Conservation (phyloP, 1,284 basidiomycete genomes). For the Trichosporon sp. region DNA sequence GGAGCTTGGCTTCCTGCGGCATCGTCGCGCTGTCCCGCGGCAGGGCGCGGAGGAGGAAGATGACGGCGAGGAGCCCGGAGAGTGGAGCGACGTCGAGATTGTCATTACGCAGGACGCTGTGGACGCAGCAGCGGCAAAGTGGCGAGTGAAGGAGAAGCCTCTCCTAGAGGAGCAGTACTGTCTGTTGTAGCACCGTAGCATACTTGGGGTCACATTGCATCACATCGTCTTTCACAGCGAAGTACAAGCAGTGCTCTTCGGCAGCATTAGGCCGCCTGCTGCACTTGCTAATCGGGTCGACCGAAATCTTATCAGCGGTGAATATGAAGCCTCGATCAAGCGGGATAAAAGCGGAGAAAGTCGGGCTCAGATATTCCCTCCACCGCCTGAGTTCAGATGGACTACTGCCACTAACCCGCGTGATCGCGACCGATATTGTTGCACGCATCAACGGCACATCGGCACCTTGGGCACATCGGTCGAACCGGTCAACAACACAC, state of each 20-base stretch:
- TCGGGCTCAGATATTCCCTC: not conserved
- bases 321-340: not conserved
- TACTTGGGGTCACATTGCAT: no score
- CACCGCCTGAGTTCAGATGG: not conserved
- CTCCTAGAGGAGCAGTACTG: slow-evolving; percentile 41
- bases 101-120: slow-evolving; percentile 67
- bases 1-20: slow-evolving; percentile 71
- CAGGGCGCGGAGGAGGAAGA: slow-evolving; percentile 12
- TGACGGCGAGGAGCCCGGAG: slow-evolving; percentile 30
- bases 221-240: no score
- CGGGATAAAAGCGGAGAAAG: not conserved
- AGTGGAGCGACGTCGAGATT: slow-evolving; percentile 39
- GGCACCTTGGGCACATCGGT: no score
- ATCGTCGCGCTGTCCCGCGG: slow-evolving; percentile 27
- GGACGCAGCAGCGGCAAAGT: slow-evolving; percentile 49
- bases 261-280: not conserved
- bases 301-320: not conserved
- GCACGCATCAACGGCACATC: no score
- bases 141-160: slow-evolving; percentile 35
- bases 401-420: not conserved
- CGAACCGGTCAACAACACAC: not conserved
- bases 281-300: not conserved
- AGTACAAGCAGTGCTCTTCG: no score
- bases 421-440: no score
- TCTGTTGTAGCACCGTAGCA: slow-evolving; percentile 29